Conservation (phyloP, 2,329 filamentous ascomycete species). For the Pseudopithomyces chartarum region DNA sequence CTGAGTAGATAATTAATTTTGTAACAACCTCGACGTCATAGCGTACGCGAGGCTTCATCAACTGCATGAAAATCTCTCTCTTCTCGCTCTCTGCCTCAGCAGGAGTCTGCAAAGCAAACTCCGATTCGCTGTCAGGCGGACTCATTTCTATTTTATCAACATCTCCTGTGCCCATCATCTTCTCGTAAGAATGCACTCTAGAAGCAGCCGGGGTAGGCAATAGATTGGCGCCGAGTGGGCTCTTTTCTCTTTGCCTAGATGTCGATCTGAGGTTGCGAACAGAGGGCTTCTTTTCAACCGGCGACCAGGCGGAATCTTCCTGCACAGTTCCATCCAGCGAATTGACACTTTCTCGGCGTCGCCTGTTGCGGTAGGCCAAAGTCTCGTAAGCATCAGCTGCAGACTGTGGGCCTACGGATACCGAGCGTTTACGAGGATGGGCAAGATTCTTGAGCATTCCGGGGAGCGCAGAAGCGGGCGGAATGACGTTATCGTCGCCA, state of each 20-base stretch:
- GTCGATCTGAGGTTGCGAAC: conserved; percentile 33
- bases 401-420: conserved; percentile 92
- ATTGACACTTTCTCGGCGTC: conserved; percentile 64
- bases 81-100: conserved; percentile 45
- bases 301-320: conserved; percentile 30
- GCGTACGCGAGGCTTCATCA: conserved; percentile 84
- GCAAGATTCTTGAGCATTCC: conserved; percentile 80
- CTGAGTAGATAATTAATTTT: conserved; percentile 91
- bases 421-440: conserved; percentile 77
- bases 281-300: conserved; percentile 17
- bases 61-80: conserved; percentile 77
- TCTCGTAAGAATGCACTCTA: conserved; percentile 67
- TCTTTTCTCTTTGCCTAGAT: conserved; percentile 30
- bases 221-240: conserved; percentile 50
- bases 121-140: conserved; percentile 41
- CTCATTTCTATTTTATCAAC: conserved; percentile 27
- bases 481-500: conserved; percentile 85
- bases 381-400: conserved; percentile 96
- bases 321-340: conserved; percentile 40
- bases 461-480: conserved; percentile 85
- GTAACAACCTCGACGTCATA: conserved; percentile 99
- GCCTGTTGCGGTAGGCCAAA: conserved; percentile 83
- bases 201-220: conserved; percentile 53
- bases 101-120: conserved; percentile 31
- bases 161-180: conserved; percentile 73